Evolutionary conservation across 768 basidiomycete species (phyloP), one percentile per base, ranked within the genome.

Genomic region (Rhizopogon vinicolor): DNA sequence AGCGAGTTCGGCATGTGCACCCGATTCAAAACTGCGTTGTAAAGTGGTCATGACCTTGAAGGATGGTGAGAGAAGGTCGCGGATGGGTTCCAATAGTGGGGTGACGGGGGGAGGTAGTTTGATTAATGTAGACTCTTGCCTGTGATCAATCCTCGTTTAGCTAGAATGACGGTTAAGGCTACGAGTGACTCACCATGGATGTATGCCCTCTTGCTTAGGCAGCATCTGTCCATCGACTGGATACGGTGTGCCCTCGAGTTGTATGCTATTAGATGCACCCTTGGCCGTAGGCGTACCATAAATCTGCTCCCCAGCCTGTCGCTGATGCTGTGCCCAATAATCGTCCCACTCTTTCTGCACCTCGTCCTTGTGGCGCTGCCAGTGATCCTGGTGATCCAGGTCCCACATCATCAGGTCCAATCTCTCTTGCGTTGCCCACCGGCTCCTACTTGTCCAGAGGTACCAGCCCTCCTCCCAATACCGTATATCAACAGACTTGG

Each of bases 401-500:
- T 79, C 80, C 54, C 74, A 64, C 60, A 74, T 76, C 87, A 91
- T 89, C 48, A 75, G 73, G 16, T 79, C 70, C 49, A 84, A 68
- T 62, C 82, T 83, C 64, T 85, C 80, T 59, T 78, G 73, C 7
- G 78, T 75, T 10, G 78, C 81, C 65, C 73, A 74, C 46, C 76
- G 74, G 48, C 76, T 82, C 52, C 74, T 75, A 14, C 80, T 79
- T 50, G 81, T 78, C 87, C 87, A 90, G 41, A 91, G 62, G 63
- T 91, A 91, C 78, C 80, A 86, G 5, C 89, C 88, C 62, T 84
- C 82, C 54, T 87, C 77, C 89, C 89, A 91, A 62, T 80, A 77
- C 58, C 79, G 82, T 41, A 72, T 74, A 19, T 79, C 73, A 40
- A 58, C 69, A 55, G 55, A 69, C 22, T 63, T 60, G 5, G 68